Conservation (phyloP, 176 grass and related monocot species). For the Phoenix dactylifera region DNA sequence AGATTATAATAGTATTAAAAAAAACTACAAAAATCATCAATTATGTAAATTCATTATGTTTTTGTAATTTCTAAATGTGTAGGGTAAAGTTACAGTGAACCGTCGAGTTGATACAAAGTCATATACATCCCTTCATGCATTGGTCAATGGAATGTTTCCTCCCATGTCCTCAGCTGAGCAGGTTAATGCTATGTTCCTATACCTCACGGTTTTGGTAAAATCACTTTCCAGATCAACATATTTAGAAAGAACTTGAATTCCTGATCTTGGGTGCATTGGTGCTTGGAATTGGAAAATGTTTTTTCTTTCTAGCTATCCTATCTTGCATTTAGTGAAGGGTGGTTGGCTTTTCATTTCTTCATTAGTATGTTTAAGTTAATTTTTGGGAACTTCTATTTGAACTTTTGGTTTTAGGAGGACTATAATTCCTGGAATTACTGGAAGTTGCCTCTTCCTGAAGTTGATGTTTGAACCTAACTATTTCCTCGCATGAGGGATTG, state of each 20-base stretch:
- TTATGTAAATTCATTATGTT: not conserved
- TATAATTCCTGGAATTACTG: constrained; percentile 89
- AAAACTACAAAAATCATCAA: not conserved
- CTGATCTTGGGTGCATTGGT: too few species aligned
- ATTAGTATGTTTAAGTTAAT: not conserved
- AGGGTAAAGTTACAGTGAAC: constrained; percentile 96
- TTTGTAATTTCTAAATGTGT: not conserved
- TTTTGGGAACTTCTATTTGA: not conserved
- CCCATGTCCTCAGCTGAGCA: constrained; percentile 59
- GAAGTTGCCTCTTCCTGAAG: constrained; percentile 61
- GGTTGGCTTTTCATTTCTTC: not conserved
- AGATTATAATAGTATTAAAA: not conserved
- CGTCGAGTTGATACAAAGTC: constrained; percentile 78
- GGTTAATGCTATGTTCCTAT: constrained; percentile 19
- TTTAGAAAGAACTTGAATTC: too few species aligned
- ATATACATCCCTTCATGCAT: constrained; percentile 69
- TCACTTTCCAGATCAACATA: too few species aligned
- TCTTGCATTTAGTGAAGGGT: not conserved
- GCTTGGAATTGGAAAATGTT: too few species aligned
- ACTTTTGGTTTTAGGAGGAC: constrained; percentile 47
- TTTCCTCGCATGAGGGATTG: not conserved
- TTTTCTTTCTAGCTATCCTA: not conserved
- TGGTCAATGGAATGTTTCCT: constrained; percentile 95
- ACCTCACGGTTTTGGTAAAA: too few species aligned
- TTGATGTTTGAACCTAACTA: constrained; percentile 46